Conservation (phyloP, 108 stramenopile genomes). For the Mediolabrus comicus region DNA sequence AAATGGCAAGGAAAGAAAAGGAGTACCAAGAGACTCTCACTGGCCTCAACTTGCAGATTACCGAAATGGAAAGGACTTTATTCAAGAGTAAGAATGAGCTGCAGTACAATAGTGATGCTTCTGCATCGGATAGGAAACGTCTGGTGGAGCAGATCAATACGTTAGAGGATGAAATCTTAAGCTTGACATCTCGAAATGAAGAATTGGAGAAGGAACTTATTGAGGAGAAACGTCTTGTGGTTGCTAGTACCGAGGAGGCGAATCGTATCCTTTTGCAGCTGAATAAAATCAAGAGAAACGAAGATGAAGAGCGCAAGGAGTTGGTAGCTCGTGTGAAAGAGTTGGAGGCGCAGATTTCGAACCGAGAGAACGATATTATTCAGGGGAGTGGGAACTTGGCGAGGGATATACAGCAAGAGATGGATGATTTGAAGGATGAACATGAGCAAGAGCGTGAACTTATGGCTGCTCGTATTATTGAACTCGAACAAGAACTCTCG, state of each 20-base stretch:
- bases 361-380: constrained; percentile 17
- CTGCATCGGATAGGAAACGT: constrained; percentile 12
- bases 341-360: constrained; percentile 35
- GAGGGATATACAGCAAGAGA: constrained; percentile 8
- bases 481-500: constrained; percentile 30
- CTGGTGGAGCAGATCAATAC: constrained; percentile 16
- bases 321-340: constrained; percentile 27
- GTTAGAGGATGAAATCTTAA: constrained; percentile 28
- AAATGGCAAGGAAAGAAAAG: constrained; percentile 33
- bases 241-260: constrained; percentile 39
- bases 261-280: constrained; percentile 34
- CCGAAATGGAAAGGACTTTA: constrained; percentile 26
- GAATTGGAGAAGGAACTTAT: constrained; percentile 42
- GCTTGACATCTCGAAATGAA: constrained; percentile 8
- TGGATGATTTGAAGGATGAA: constrained; percentile 28
- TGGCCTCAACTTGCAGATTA: constrained; percentile 17
- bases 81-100: constrained; percentile 34
- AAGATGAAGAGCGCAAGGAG: constrained; percentile 33
- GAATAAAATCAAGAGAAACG: constrained; percentile 23
- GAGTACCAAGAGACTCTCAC: constrained; percentile 21
- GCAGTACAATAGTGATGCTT: constrained; percentile 15
- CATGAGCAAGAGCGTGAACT: constrained; percentile 27
- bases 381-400: constrained; percentile 8
- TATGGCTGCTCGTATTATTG: constrained; percentile 35
- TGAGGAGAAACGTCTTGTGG: constrained; percentile 30